These are phyloP conservation scores for Dioscorea cayenensis DNA, from an alignment of 116 monocot genomes.

Conservation along the genomic window DNA sequence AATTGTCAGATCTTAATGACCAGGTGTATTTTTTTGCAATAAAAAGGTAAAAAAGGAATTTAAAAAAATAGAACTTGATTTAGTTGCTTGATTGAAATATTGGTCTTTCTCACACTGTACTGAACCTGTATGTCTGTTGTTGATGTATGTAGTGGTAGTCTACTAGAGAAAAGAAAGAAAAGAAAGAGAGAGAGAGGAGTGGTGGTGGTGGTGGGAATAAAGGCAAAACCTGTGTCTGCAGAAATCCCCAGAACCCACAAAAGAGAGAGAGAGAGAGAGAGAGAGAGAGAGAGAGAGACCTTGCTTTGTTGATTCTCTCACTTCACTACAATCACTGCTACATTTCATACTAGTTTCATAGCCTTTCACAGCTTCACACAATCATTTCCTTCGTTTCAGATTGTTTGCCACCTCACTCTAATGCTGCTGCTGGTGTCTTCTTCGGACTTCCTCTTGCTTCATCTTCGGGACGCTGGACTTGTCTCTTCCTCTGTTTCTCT, in stretches of 20 bases:
- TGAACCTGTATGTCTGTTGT: no score
- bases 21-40: no score
- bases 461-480: background rate
- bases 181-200: no score
- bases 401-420: background rate
- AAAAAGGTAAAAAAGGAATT: no score
- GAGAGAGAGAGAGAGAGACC: background rate
- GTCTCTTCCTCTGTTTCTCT: conserved; percentile 7
- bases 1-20: no score
- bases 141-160: no score
- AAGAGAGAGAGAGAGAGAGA: background rate
- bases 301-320: background rate
- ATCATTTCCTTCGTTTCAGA: background rate
- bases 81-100: no score
- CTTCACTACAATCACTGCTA: no score
- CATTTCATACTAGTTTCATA: no score
- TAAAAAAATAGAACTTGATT: no score
- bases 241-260: background rate
- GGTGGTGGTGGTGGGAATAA: background rate
- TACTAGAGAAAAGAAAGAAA: background rate
- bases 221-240: background rate
- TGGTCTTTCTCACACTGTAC: no score
- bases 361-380: no score
- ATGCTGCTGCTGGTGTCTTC: background rate
- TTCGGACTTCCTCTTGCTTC: background rate